These are phyloP conservation scores for Geotrichum histeridarum DNA, from an alignment of 1,139 yeast species.

Conservation along the genomic window DNA sequence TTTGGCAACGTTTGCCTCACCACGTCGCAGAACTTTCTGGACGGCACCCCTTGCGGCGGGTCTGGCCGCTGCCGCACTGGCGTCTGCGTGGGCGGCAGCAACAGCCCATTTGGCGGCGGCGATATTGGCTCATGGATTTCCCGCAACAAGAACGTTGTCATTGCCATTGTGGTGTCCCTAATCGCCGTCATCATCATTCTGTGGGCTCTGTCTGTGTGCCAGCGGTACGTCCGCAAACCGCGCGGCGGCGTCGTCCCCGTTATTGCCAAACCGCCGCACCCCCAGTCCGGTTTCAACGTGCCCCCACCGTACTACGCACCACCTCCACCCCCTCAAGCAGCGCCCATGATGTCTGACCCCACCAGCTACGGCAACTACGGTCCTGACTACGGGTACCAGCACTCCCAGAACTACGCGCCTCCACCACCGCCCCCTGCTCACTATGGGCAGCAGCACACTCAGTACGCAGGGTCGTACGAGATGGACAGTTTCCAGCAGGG, in stretches of 20 bases:
- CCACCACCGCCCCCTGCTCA: slow-evolving; percentile 7
- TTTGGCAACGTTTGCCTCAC: slow-evolving; percentile 31
- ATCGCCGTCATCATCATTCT: slow-evolving; percentile 17
- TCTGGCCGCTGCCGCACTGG: slow-evolving; percentile 36
- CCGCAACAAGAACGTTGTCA: slow-evolving; percentile 20
- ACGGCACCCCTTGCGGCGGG: slow-evolving; percentile 39
- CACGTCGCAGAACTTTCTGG: slow-evolving; percentile 36
- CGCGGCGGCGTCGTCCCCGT: not conserved
- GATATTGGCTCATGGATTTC: slow-evolving; percentile 20
- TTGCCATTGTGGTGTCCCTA: slow-evolving; percentile 23
- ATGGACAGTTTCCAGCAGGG: slow-evolving; percentile 2
- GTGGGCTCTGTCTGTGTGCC: slow-evolving; percentile 15
- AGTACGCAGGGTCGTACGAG: slow-evolving; percentile 6
- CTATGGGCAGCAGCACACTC: not conserved
- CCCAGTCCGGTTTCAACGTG: not conserved
- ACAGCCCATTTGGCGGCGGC: slow-evolving; percentile 15
- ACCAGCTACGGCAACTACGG: slow-evolving; percentile 3
- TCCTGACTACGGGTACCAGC: slow-evolving; percentile 3
- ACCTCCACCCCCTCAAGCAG: not conserved
- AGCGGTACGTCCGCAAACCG: slow-evolving; percentile 11
- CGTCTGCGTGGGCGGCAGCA: slow-evolving; percentile 32
- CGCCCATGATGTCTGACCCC: slow-evolving; percentile 5
- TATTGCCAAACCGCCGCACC: not conserved
- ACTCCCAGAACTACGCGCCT: slow-evolving; percentile 5
- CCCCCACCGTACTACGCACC: slow-evolving; percentile 1